Base-by-base conservation (phyloP, 1,284 basidiomycete genomes). In the Phellinidium pouzarii region DNA sequence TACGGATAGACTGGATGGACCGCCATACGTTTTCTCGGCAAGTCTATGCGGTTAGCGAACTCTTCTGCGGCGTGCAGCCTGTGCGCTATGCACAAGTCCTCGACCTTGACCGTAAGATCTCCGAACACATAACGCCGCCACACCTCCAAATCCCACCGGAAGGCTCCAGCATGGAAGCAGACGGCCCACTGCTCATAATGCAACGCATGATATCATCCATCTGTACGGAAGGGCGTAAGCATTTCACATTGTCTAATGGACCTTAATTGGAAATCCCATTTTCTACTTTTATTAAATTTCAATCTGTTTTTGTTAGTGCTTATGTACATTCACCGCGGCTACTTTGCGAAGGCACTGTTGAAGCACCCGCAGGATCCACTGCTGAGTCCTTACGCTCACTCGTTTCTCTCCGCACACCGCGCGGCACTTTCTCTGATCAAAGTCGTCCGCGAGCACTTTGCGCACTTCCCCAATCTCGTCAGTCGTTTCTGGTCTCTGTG, bases 371-470 rank as follows among this genome's bases (percentile, higher is more conserved):
- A 29, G 9, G 57, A 63, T 45, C 58, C 60, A 17, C 53, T 62
- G 34, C 44, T 56, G 26, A 61, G 61, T 48, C 55, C 43, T 37
- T 62, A 60, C 46, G 56, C 61, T 2, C 59, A 60, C n/a, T 60
- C 59, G 14, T 61, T 59, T 31, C 54, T 63, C 11, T 59, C 61
- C n/a, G 54, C 61, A 11, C 61, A 58, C 44, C 57, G 59, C n/a
- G 41, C 52, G 22, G 59, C 62, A 34, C 53, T 58, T 22, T 56
- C 54, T 17, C 49, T 63, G 22, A 47, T 61, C 22, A 55, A 49
- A 17, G 52, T 48, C 17, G 37, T 59, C 29, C 46, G 58, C 6
- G 53, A 58, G n/a, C 54, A 60, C 29, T 61, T 58, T 40, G 22
- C 37, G 2, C 37, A 44, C 29, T 57, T 56, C 34, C 61, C 61